Evolutionary conservation across 2,329 filamentous ascomycete species (phyloP).

Genomic region (Thermomyces lanuginosus): DNA sequence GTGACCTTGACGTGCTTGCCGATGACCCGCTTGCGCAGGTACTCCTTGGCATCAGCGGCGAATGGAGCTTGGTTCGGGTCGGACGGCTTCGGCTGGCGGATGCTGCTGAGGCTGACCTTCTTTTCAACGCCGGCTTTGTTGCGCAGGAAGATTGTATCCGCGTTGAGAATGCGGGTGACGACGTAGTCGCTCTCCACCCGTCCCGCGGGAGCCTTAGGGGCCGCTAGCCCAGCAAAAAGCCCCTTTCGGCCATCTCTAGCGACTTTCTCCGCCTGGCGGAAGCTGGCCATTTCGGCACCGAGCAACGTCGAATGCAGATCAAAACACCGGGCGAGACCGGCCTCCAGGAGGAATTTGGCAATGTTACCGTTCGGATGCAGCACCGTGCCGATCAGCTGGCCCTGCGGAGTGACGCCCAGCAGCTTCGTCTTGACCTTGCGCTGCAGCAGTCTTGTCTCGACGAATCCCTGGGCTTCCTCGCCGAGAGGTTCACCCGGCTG

Average conservation of each 20-base stretch:
- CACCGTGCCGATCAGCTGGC: slow-evolving; percentile 74
- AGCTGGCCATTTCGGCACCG: slow-evolving; percentile 68
- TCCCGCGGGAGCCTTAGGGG: slow-evolving; percentile 42
- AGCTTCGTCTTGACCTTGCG: slow-evolving; percentile 69
- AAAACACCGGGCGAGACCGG: slow-evolving; percentile 79
- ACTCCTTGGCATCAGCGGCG: slow-evolving; percentile 88
- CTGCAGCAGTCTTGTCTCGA: slow-evolving; percentile 73
- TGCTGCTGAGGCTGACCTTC: slow-evolving; percentile 79
- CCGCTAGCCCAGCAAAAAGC: slow-evolving; percentile 65
- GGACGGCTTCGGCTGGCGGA: slow-evolving; percentile 77
- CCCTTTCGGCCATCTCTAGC: slow-evolving; percentile 64
- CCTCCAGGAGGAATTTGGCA: slow-evolving; percentile 74
- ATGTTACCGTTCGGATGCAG: slow-evolving; percentile 86
- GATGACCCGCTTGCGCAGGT: slow-evolving; percentile 80
- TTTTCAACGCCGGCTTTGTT: slow-evolving; percentile 75
- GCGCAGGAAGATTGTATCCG: slow-evolving; percentile 74
- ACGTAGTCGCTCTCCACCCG: slow-evolving; percentile 58
- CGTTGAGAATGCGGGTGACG: slow-evolving; percentile 71
- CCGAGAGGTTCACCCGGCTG: slow-evolving; percentile 79
- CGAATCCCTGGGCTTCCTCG: slow-evolving; percentile 74
- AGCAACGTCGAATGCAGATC: slow-evolving; percentile 92
- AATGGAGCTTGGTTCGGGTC: slow-evolving; percentile 81
- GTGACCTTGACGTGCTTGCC: slow-evolving; percentile 86
- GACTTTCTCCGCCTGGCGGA: slow-evolving; percentile 72
- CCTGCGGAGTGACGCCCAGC: slow-evolving; percentile 75